Evolutionary conservation across 164 flowering plant species (phyloP), one percentile per base, ranked within the genome.

Genomic region (Chloranthus sessilifolius): DNA sequence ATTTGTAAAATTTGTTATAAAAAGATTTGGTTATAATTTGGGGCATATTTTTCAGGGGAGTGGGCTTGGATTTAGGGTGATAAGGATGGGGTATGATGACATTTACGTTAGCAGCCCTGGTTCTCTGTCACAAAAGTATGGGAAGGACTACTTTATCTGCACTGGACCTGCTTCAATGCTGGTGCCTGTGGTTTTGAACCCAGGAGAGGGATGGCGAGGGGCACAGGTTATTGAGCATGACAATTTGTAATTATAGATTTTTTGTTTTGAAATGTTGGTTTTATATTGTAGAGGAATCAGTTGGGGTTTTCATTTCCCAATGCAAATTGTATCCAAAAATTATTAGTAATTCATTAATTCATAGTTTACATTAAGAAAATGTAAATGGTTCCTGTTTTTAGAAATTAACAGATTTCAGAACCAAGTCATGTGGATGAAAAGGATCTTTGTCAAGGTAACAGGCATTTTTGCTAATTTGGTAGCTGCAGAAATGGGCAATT

Each of bases 221-320:
- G 97, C 97, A 33, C 87, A 74, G 44, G 78, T 83, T 22, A 75
- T 89, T 58, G 88, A 89, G 65, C 97, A 89, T 59, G 97, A 90
- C 56, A 90, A 86, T 64, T 65, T 85, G 77, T 84, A 76, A 71
- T 46, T 60, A 56, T 14, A 43, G 33, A 21, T n/a, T n/a, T n/a
- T n/a, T 43, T 39, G 47, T 50, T 1, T 19, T n/a, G 28, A 7
- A 40, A n/a, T n/a, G n/a, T 59, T 22, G 25, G 41, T 4, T 33
- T 41, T 56, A 20, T 21, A n/a, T n/a, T n/a, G 31, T 34, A 46
- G 42, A 58, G 58, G 21, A 45, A 30, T 47, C 43, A 31, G 37
- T 38, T 39, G 52, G 45, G 41, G 30, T 39, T 38, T 56, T 42
- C 53, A 8, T 7, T 31, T 35, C 40, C 45, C 49, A 56, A 3